phyloP scores from a whole-genome alignment of 208 protist genomes.

The Perkinsela sp. region DNA sequence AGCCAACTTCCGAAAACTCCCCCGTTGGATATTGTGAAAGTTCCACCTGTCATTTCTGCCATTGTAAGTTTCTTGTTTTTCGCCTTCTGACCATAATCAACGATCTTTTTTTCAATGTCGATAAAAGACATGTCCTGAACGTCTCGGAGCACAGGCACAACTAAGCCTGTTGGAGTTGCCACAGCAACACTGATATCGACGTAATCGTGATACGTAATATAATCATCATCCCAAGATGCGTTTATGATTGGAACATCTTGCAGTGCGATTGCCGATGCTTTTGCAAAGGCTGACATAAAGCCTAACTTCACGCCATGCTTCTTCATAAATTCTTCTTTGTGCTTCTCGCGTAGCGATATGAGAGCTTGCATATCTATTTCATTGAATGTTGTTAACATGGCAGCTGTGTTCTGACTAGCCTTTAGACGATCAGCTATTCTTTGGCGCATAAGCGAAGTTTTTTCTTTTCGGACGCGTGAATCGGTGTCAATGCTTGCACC shows the following conservation, averaged over 20 bases:
- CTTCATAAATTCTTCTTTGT: constrained; percentile 89
- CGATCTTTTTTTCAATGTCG: constrained; percentile 80
- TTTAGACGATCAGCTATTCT: constrained; percentile 87
- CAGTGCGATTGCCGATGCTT: constrained; percentile 74
- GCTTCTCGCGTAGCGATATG: constrained; percentile 73
- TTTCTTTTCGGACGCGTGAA: constrained; percentile 38
- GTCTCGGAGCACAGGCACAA: constrained; percentile 88
- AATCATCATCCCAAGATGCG: constrained; percentile 70
- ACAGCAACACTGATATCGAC: constrained; percentile 92
- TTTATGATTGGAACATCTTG: constrained; percentile 85
- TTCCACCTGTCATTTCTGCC: constrained; percentile 89
- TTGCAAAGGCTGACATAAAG: constrained; percentile 95
- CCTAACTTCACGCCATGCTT: constrained; percentile 92
- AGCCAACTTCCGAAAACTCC: constrained; percentile 92
- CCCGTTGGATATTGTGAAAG: constrained; percentile 97
- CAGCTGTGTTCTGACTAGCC: constrained; percentile 89
- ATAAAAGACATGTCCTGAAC: constrained; percentile 76
- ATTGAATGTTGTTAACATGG: constrained; percentile 97
- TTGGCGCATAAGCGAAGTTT: constrained; percentile 75
- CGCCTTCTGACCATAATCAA: constrained; percentile 57
- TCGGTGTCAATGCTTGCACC: constrained; percentile 15
- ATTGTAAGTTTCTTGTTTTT: constrained; percentile 71
- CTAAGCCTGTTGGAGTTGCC: constrained; percentile 79
- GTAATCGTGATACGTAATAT: constrained; percentile 90
- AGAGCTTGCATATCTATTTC: constrained; percentile 87